Conservation (phyloP, 805 yeast genomes). For the Saccharomyces eubayanus region DNA sequence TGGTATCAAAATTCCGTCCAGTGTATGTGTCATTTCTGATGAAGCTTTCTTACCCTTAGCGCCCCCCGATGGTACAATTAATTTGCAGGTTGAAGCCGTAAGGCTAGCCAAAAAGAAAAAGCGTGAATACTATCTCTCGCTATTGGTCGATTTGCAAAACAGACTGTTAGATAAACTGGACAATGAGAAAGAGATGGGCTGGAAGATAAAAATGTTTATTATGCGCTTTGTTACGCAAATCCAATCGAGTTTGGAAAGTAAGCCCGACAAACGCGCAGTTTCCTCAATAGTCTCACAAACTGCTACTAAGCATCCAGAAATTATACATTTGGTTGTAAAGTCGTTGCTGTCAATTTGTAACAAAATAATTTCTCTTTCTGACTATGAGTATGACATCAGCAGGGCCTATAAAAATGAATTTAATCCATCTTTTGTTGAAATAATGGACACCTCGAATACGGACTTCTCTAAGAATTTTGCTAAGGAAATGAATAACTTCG, state of each 20-base stretch:
- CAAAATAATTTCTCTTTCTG: conserved; percentile 39
- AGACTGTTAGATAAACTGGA: conserved; percentile 22
- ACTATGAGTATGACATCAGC: conserved; percentile 39
- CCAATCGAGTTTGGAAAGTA: conserved; percentile 46
- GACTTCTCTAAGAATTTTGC: conserved; percentile 38
- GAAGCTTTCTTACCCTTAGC: conserved; percentile 36
- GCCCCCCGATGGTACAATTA: conserved; percentile 55
- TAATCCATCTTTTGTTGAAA: conserved; percentile 35
- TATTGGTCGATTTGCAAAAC: conserved; percentile 38
- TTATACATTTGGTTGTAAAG: conserved; percentile 51
- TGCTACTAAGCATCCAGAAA: conserved; percentile 57
- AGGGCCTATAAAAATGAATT: conserved; percentile 37
- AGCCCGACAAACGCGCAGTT: conserved; percentile 35
- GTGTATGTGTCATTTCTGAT: conserved; percentile 45
- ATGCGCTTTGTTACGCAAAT: conserved; percentile 43
- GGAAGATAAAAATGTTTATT: conserved; percentile 48
- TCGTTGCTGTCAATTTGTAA: conserved; percentile 49
- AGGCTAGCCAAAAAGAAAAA: conserved; percentile 56
- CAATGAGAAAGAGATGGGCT: conserved; percentile 29
- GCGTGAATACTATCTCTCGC: conserved; percentile 35
- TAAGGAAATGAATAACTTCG: conserved; percentile 43
- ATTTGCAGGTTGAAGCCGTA: conserved; percentile 50
- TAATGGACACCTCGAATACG: conserved; percentile 37
- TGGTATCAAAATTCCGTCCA: conserved; percentile 42
- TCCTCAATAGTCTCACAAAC: conserved; percentile 40